Conservation (phyloP, 495 filamentous ascomycete genomes). For the Penicillium alfredii region DNA sequence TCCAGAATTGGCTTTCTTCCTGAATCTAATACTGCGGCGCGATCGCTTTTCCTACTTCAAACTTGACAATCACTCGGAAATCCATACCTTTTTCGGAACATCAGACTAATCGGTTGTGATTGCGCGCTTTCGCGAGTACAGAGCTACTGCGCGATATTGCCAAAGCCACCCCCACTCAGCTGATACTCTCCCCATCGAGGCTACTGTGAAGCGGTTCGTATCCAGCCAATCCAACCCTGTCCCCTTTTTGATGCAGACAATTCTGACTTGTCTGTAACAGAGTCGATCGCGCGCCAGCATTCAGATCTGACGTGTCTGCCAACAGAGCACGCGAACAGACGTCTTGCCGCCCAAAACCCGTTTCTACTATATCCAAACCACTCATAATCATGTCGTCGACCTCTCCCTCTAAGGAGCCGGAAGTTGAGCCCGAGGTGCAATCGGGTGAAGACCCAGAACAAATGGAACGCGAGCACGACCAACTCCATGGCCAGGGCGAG, state of each 20-base stretch:
- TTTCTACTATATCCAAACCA: slow-evolving; percentile 24
- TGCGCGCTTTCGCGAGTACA: slow-evolving; percentile 33
- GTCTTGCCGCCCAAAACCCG: slow-evolving; percentile 30
- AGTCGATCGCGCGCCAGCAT: slow-evolving; percentile 28
- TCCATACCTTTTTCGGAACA: slow-evolving; percentile 13
- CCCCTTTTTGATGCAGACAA: slow-evolving; percentile 23
- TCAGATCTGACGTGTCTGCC: slow-evolving; percentile 46
- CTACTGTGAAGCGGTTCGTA: slow-evolving; percentile 43
- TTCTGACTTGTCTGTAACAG: slow-evolving; percentile 24
- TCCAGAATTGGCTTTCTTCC: slow-evolving; percentile 29
- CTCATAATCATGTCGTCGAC: slow-evolving; percentile 88
- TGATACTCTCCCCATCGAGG: slow-evolving; percentile 30
- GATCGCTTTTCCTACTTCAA: slow-evolving; percentile 10
- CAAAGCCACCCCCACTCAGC: slow-evolving; percentile 33
- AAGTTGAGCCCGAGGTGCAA: slow-evolving; percentile 87
- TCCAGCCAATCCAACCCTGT: slow-evolving; percentile 30
- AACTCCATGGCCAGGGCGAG: slow-evolving; percentile 65
- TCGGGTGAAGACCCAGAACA: slow-evolving; percentile 81
- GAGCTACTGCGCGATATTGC: slow-evolving; percentile 29
- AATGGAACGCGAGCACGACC: slow-evolving; percentile 65
- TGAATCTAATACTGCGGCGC: slow-evolving; percentile 18
- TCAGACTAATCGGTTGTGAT: slow-evolving; percentile 24
- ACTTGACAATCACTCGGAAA: too few relatives aligned
- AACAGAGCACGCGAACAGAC: slow-evolving; percentile 35
- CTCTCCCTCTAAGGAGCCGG: slow-evolving; percentile 76